Percentiles rank a stretch among this genome's conserved stretches.
Evolutionary conservation across 441 rosid species (phyloP).

Genomic region (Geranium incanum): DNA sequence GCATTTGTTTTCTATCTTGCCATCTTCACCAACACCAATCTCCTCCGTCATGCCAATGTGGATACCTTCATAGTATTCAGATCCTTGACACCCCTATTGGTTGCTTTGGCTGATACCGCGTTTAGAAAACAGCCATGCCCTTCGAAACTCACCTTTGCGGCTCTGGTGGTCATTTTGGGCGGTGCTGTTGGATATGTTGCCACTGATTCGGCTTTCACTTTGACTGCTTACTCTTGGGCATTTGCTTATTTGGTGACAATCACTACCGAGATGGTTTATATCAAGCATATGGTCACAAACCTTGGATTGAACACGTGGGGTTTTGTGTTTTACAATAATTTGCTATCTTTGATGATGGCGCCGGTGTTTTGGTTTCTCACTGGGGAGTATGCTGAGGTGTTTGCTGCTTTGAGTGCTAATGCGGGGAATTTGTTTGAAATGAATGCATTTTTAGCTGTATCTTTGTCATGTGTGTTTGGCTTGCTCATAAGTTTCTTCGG

Average conservation of each 20-base stretch:
- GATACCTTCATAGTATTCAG: slow-evolving; percentile 89
- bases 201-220: slow-evolving; percentile 71
- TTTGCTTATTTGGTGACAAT: slow-evolving; percentile 76
- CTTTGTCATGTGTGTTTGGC: slow-evolving; percentile 84
- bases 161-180: slow-evolving; percentile 59
- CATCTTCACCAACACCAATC: slow-evolving; percentile 86
- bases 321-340: slow-evolving; percentile 72
- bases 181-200: slow-evolving; percentile 92
- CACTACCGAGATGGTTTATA: slow-evolving; percentile 88
- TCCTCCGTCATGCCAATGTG: slow-evolving; percentile 88
- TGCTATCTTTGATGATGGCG: slow-evolving; percentile 73
- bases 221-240: slow-evolving; percentile 87
- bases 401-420: slow-evolving; percentile 45
- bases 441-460: slow-evolving; percentile 56
- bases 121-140: slow-evolving; percentile 79
- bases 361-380: slow-evolving; percentile 80
- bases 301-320: slow-evolving; percentile 95
- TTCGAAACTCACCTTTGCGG: slow-evolving; percentile 55
- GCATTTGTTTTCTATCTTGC: slow-evolving; percentile 84
- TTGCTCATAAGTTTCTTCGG: slow-evolving; percentile 89
- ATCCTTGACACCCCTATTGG: slow-evolving; percentile 84
- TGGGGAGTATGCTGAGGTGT: slow-evolving; percentile 61
- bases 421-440: slow-evolving; percentile 50
- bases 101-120: slow-evolving; percentile 74
- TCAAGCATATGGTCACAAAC: slow-evolving; percentile 87